phyloP scores from a whole-genome alignment of 2,329 filamentous ascomycete species.

The Coleophoma crateriformis region DNA sequence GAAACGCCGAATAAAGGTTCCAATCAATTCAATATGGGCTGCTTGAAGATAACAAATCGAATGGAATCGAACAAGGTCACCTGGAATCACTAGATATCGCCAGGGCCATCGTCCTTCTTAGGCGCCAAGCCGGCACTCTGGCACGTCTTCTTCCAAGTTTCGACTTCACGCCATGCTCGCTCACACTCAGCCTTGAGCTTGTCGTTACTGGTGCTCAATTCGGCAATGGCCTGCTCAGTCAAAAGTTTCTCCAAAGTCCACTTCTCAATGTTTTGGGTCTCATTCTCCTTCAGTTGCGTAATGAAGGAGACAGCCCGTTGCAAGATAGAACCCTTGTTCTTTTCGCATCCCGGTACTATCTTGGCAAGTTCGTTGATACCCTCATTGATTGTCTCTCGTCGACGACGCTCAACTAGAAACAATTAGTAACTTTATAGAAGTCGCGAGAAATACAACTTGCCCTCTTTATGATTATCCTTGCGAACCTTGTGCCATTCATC shows the following conservation, averaged over 20 bases:
- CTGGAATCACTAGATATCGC: constrained; percentile 13
- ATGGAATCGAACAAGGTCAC: not conserved
- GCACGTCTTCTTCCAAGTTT: constrained; percentile 70
- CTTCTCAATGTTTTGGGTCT: constrained; percentile 89
- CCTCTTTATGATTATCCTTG: constrained; percentile 98
- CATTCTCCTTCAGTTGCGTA: constrained; percentile 88
- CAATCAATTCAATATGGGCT: too few relatives aligned
- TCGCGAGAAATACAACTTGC: constrained; percentile 40
- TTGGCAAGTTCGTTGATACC: constrained; percentile 97
- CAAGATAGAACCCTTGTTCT: constrained; percentile 97
- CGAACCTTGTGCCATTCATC: constrained; percentile 97
- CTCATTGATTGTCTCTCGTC: constrained; percentile 97
- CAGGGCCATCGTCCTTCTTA: constrained; percentile 33
- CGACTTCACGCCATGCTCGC: constrained; percentile 69
- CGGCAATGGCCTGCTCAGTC: constrained; percentile 82
- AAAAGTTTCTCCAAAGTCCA: constrained; percentile 88
- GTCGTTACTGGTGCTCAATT: constrained; percentile 81
- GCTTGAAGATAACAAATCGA: not conserved
- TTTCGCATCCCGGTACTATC: constrained; percentile 95
- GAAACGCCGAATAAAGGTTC: too few relatives aligned
- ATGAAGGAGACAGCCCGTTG: constrained; percentile 94
- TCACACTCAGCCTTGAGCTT: constrained; percentile 80
- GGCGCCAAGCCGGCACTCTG: constrained; percentile 52
- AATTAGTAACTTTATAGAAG: constrained; percentile 19
- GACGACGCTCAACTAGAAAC: constrained; percentile 79